These are phyloP conservation scores for Eutypa lata DNA, from an alignment of 2,329 filamentous ascomycete genomes.

Conservation along the genomic window DNA sequence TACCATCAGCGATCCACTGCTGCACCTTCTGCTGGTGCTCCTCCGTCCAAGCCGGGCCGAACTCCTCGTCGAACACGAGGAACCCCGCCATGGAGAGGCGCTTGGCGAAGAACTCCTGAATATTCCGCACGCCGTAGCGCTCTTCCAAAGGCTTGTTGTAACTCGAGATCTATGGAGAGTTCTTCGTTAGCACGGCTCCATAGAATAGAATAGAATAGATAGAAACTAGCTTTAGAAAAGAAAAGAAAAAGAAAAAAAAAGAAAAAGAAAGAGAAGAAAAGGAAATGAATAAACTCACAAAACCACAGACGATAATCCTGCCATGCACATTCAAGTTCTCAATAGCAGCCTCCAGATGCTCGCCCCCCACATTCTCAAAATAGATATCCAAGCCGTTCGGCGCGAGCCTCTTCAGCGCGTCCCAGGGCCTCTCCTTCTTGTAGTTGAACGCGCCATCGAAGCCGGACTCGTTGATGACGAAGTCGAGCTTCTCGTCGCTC, in stretches of 20 bases:
- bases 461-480: slow-evolving; percentile 63
- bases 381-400: slow-evolving; percentile 76
- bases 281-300: slow-evolving; percentile 47
- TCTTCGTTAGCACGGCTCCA: slow-evolving; percentile 18
- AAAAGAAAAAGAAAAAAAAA: slow-evolving; percentile 1
- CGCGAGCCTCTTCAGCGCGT: slow-evolving; percentile 63
- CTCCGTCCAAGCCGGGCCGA: slow-evolving; percentile 62
- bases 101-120: slow-evolving; percentile 64
- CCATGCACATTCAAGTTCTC: slow-evolving; percentile 61
- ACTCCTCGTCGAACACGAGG: slow-evolving; percentile 64
- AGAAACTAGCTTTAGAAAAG: too few relatives aligned
- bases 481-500: slow-evolving; percentile 72
- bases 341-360: slow-evolving; percentile 62
- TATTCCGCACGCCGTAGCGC: slow-evolving; percentile 63
- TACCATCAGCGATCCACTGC: slow-evolving; percentile 73
- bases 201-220: slow-evolving; percentile 7
- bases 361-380: slow-evolving; percentile 79
- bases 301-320: slow-evolving; percentile 59
- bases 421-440: slow-evolving; percentile 66
- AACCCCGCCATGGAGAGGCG: slow-evolving; percentile 74
- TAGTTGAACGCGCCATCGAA: slow-evolving; percentile 80
- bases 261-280: not conserved
- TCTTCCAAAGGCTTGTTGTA: slow-evolving; percentile 63
- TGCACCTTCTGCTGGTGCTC: slow-evolving; percentile 75
- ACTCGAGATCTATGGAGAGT: slow-evolving; percentile 55